Base-by-base conservation (phyloP, 805 yeast genomes). In the Metschnikowia similis region DNA sequence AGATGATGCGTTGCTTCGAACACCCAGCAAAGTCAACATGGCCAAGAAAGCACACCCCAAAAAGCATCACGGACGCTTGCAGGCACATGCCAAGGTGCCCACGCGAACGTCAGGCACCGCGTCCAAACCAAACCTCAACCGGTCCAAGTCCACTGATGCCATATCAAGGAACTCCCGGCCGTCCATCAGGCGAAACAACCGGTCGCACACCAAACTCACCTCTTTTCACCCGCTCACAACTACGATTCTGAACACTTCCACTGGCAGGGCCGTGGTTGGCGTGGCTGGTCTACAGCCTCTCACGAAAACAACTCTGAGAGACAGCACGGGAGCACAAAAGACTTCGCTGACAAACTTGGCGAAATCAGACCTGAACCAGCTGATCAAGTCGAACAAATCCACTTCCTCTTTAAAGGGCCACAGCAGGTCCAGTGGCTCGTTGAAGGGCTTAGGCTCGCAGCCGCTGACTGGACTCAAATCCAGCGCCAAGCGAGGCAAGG, bases 61-160 rank as follows among this genome's bases (percentile, higher is more conserved):
- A 36, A 48, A 47, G n/a, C 45, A 29, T 10, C 59, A 57, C 35
- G n/a, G 43, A 4, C 47, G 60, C 29, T 52, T 56, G 0, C 60
- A 56, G 30, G 54, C 59, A 1, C 56, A 54, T 34, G 51, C 51
- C 14, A 50, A 55, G 14, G 47, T 45, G 2, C 50, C 50, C 41
- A 43, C 48, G 27, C 51, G 56, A 8, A 52, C 49, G 8, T 41
- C 50, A 9, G 29, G 48, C 28, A 49, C 52, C 6, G 35, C 35
- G 5, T 27, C 45, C 29, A 52, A 49, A 27, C 77, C 76, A 6
- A 49, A 59, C 28, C 58, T 73, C 42, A 65, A 62, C 53, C 55
- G 76, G 47, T 70, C 76, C 17, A 72, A 70, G 47, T 71, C 76
- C 8, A 65, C 75, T 2, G 77, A 73, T 48, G 76, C 72, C 1